Evolutionary conservation across 2,329 filamentous ascomycete species (phyloP), one percentile per base, ranked within the genome.

Genomic region (Sporothrix dimorphospora): DNA sequence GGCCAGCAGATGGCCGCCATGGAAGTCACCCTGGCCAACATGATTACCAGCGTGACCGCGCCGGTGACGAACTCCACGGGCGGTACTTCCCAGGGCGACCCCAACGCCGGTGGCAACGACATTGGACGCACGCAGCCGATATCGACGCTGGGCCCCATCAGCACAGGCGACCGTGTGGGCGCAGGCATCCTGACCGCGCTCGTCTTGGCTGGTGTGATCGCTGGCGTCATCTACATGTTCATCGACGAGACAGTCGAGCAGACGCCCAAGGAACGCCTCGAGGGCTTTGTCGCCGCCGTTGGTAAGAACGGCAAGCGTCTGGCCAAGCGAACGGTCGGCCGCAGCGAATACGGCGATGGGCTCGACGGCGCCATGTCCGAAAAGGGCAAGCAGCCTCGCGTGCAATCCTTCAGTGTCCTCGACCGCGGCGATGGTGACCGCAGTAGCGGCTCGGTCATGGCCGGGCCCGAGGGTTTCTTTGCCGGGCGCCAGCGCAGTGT

Each of bases 1-100:
- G 91, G 91, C 5, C 89, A 92, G 79, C 90, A 92, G 80, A 92
- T 93, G 90, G 85, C 88, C 1, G 89, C 88, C 2, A 82, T 92
- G 78, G 89, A 92, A 77, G 84, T 91, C 11, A 85, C 91, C 7
- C 84, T 92, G 61, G 85, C 86, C 49, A 90, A 88, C 76, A 83
- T 90, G 78, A 86, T 91, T 67, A 76, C 83, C 47, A 74, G 83
- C 7, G 81, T 79, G 8, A 76, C 80, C 14, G 73, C 77, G 1
- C 82, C 83, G 4, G 79, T 82, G 38, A 84, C 83, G 0, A 81
- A 81, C 11, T 75, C 73, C 14, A 85, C 83, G 0, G 86, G 85
- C 69, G 86, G 86, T 59, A 86, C 84, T 16, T 88, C 85, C 73
- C 77, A 79, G 55, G 85, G 85, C 16, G 79, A 86, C 71, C 81